Evolutionary conservation across 768 basidiomycete genomes (phyloP).

Genomic region (Collybia sordida): DNA sequence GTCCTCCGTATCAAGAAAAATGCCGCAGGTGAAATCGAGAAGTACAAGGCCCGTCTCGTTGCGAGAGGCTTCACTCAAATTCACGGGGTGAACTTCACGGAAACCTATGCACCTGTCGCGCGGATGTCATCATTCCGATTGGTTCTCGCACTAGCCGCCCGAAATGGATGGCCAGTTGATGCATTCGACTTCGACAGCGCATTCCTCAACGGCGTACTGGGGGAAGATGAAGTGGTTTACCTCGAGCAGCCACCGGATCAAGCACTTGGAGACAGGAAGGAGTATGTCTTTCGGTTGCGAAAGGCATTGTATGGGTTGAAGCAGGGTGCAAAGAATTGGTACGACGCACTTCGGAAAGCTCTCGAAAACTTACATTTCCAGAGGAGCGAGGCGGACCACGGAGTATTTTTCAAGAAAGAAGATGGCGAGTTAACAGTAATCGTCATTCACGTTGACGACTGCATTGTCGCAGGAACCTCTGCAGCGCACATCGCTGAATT

Average conservation of each 20-base stretch:
- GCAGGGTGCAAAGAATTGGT: conserved; percentile 29
- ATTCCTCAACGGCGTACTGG: conserved; percentile 19
- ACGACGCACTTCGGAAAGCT: conserved; percentile 19
- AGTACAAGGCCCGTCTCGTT: no score
- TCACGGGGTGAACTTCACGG: conserved; percentile 28
- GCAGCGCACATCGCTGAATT: neutral
- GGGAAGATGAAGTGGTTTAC: conserved; percentile 23
- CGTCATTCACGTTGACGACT: conserved; percentile 1
- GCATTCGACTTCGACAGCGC: conserved; percentile 19
- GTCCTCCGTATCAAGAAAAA: conserved; percentile 18
- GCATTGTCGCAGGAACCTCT: neutral
- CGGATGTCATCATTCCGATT: conserved; percentile 13
- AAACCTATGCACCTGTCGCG: conserved; percentile 20
- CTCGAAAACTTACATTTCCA: conserved; percentile 19
- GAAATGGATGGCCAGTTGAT: conserved; percentile 9
- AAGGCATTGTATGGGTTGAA: conserved; percentile 29
- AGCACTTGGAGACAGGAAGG: neutral
- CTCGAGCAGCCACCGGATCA: conserved; percentile 17
- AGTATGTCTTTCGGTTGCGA: conserved; percentile 14
- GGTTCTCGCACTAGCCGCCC: conserved; percentile 23
- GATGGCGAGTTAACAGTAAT: neutral
- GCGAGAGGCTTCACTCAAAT: conserved; percentile 30
- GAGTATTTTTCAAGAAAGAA: conserved; percentile 16
- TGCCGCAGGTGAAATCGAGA: conserved; percentile 14
- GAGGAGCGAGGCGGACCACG: conserved; percentile 16